A percentile compares a stretch with the other conserved stretches of the same genome.
Evolutionary conservation across 257 asterid genomes (phyloP).

Genomic region (Lycium ferocissimum): DNA sequence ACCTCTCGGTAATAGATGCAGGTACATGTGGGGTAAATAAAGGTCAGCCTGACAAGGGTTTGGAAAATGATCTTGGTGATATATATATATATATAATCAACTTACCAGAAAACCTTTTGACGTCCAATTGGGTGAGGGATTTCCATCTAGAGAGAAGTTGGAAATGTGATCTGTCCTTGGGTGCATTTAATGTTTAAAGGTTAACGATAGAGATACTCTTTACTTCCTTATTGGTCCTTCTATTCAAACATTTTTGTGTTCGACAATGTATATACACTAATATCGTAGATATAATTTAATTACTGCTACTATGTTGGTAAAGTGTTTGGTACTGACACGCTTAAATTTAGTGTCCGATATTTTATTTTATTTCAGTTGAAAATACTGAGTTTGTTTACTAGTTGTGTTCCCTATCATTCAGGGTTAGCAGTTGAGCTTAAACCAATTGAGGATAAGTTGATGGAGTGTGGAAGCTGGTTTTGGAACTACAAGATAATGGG

Average conservation of each 20-base stretch:
- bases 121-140: neutral
- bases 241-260: neutral
- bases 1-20: neutral
- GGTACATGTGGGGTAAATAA: neutral
- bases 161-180: slow-evolving; percentile 1
- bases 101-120: slow-evolving; percentile 4
- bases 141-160: slow-evolving; percentile 9
- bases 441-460: slow-evolving; percentile 65
- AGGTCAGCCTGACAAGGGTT: neutral
- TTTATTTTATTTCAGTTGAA: slow-evolving; percentile 16
- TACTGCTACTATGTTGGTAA: neutral
- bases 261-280: neutral
- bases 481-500: slow-evolving; percentile 79
- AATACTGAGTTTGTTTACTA: slow-evolving; percentile 29
- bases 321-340: neutral
- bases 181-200: neutral
- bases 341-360: neutral
- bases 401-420: slow-evolving; percentile 42
- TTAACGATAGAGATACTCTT: neutral
- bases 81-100: neutral
- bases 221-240: neutral
- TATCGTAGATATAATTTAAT: neutral
- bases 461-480: slow-evolving; percentile 92
- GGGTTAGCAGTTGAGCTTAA: slow-evolving; percentile 66
- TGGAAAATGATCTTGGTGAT: slow-evolving; percentile 22